Evolutionary conservation across 345 rosid genomes (phyloP), one percentile per base, ranked within the genome.

Genomic region (Arabis hirsuta): DNA sequence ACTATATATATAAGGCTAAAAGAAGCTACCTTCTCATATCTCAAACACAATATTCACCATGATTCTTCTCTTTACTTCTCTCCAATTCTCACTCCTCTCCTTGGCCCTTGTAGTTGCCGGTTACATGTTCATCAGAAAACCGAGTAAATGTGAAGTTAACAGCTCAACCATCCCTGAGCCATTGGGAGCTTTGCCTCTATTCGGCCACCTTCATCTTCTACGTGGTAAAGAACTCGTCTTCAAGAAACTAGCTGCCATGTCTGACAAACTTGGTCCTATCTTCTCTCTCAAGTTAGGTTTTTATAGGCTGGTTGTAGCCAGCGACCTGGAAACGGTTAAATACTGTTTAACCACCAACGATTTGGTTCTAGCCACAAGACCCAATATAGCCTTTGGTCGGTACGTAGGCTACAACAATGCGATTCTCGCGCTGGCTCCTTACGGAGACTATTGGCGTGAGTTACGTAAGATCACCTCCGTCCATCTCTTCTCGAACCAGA

Each of bases 371-470:
- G 88, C 90, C 5, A 83, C 85, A 0, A 73, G 94, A 31, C 84
- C 90, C 9, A 83, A 54, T 61, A 77, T 83, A 55, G 83, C 82
- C 5, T 78, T 76, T 0, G 91, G 94, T 4, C 77, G 76, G 44
- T 69, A 86, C 42, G n/a, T 90, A 13, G 91, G 91, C 12, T 88
- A 90, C 58, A 76, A 84, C 64, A 76, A 80, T 61, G 91, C 93
- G 3, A 3, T 55, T 5, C 69, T 90, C 3, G 72, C 83, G 4
- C 22, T 90, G 8, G 84, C 82, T 9, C 88, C 89, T 0, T 88
- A 90, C 19, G 93, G 93, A 12, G 72, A 76, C 14, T 86, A 87
- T 31, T 90, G 93, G 93, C 87, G 91, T 4, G 80, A 82, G 46
- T 54, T 90, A 32, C 83, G 96, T 34, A 87, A 85, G 71, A 62